Base-by-base conservation (phyloP, 2,329 filamentous ascomycete species). In the Trichoderma semiorbis region DNA sequence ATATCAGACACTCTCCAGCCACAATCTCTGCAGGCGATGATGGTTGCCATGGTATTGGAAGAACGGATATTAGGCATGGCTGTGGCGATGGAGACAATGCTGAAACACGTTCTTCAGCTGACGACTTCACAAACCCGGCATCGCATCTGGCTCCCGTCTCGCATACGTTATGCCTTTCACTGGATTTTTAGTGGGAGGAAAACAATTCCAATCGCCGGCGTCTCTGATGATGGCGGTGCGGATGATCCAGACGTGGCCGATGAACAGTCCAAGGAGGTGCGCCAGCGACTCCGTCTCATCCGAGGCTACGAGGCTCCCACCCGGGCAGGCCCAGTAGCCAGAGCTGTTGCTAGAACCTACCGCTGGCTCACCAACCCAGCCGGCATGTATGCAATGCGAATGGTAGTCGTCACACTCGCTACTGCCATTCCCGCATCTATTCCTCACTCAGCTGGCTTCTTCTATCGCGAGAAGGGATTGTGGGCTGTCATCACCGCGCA, bases 401-500 rank as follows among this genome's bases (percentile, higher is more conserved):
- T 86, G 78, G 84, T 87, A 0, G 73, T 83, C 7, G 83, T 85
- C 0, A 86, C 85, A 0, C 77, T 87, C 12, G 84, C 82, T 0
- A 77, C 81, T 0, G 76, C 78, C 0, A 82, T 87, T 5, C 83
- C 85, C 0, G 80, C 82, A 0, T 79, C 80, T 0, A 78, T 87
- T 4, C 82, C 84, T 0, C 75, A 77, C 30, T 81, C 80, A 1
- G 82, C 85, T 0, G 85, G 83, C 1, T 87, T 88, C 74, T 87
- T 82, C 73, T 87, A 86, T 64, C 81, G 85, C 3, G 82, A 87
- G 70, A 86, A 85, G 74, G 85, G 86, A 0, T 78, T 88, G 0
- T 88, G 86, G 86, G 84, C 79, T 0, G 76, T 87, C 10, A 86
- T 88, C 55, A 87, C 85, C 77, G 85, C 81, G 0, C 86, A 87